These are phyloP conservation scores for Apiospora marii DNA, from an alignment of 2,329 filamentous ascomycete genomes.

Conservation along the genomic window DNA sequence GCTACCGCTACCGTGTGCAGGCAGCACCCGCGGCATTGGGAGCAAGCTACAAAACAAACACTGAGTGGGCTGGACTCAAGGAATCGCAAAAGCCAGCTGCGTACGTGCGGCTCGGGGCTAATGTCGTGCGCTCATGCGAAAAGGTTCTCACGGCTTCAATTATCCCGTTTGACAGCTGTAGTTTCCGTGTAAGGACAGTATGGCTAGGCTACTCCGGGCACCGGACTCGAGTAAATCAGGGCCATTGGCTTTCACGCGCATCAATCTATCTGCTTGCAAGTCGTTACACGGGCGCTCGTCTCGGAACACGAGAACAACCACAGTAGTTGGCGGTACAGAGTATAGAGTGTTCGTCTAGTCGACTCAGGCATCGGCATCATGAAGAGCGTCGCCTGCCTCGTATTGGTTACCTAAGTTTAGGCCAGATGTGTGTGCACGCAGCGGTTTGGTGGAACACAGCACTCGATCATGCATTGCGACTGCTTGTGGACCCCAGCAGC, in stretches of 20 bases:
- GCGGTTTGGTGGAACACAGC: conserved; percentile 1
- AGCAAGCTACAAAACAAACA: neutral
- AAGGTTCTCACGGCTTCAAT: conserved; percentile 17
- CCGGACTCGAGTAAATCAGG: neutral
- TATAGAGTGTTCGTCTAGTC: neutral
- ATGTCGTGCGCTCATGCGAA: neutral
- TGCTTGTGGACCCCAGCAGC: conserved; percentile 11
- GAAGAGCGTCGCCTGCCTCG: neutral
- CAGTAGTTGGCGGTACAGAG: neutral
- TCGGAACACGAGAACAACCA: neutral
- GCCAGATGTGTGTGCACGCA: conserved; percentile 14
- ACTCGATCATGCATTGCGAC: conserved; percentile 21
- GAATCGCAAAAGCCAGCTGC: neutral
- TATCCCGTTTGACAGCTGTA: neutral
- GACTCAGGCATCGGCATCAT: neutral
- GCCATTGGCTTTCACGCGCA: neutral
- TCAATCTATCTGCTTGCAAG: neutral
- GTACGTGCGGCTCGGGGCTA: conserved; percentile 9
- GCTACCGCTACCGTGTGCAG: neutral
- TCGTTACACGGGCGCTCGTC: neutral
- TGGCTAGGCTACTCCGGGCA: neutral
- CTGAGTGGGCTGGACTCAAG: neutral
- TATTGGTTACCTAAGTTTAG: conserved; percentile 7
- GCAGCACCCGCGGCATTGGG: neutral
- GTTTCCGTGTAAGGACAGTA: neutral